A percentile compares a stretch with the other conserved stretches of the same genome.
phyloP scores from a whole-genome alignment of 208 protist species.

The Phytomonas sp. region DNA sequence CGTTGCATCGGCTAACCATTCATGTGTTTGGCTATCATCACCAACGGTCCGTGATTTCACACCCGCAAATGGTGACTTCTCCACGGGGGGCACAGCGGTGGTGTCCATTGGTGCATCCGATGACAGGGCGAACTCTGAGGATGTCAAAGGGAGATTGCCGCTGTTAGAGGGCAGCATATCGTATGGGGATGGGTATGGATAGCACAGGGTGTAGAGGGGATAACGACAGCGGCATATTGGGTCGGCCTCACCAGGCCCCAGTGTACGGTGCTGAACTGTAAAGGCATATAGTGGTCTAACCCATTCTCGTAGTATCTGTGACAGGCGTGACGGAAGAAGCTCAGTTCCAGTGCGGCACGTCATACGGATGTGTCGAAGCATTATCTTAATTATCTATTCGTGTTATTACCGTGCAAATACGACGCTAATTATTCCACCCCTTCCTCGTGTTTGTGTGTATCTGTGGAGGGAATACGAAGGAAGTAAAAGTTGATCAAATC shows the following conservation, averaged over 20 bases:
- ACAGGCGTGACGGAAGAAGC: slow-evolving; percentile 14
- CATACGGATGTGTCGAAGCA: slow-evolving; percentile 56
- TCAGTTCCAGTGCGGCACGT: slow-evolving; percentile 15
- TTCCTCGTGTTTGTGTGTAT: slow-evolving; percentile 10
- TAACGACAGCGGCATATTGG: slow-evolving; percentile 44
- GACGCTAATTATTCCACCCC: slow-evolving; percentile 53
- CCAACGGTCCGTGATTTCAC: neutral
- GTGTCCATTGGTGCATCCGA: neutral
- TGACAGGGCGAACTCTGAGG: neutral
- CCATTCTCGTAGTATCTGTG: slow-evolving; percentile 17
- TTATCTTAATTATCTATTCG: slow-evolving; percentile 5
- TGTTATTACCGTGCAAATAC: slow-evolving; percentile 21
- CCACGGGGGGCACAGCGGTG: neutral
- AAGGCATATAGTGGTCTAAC: slow-evolving; percentile 27
- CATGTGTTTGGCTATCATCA: neutral
- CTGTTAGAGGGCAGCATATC: slow-evolving; percentile 13
- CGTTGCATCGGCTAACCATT: neutral
- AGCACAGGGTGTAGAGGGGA: slow-evolving; percentile 52
- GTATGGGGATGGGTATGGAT: slow-evolving; percentile 29
- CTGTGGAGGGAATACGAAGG: neutral
- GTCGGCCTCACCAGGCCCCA: slow-evolving; percentile 14
- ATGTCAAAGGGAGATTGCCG: neutral
- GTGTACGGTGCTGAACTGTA: slow-evolving; percentile 26
- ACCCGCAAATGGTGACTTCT: neutral
- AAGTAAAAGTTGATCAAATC: neutral